Base-by-base conservation (phyloP, 371 early-diverging fungal species). In the Amoeboaphelidium protococcarum region DNA sequence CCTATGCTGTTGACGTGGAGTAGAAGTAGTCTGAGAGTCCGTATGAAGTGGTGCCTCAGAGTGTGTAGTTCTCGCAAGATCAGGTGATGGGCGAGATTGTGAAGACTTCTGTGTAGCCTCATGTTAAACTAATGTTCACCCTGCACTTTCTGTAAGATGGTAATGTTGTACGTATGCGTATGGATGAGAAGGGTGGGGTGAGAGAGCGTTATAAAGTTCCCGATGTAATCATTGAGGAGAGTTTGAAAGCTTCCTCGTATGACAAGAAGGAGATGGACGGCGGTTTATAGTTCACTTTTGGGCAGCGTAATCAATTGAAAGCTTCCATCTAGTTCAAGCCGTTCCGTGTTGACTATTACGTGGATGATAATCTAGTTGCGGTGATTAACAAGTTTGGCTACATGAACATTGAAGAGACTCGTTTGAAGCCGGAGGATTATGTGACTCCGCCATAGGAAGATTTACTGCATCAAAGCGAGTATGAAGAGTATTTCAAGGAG, bases 391-490 rank as follows among this genome's bases (percentile, higher is more conserved):
- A 78, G 23, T 71, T 74, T 19, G 82, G 80, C 0, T 68, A 80
- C 52, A 69, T 95, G 48, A 59, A 80, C 57, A 79, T 79, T 61
- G 95, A 91, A 59, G 78, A 80, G 44, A 60, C 74, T 27, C 68
- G 85, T 40, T 58, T 56, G 16, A 80, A 78, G 62, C n/a, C n/a
- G n/a, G 72, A 69, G 27, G 50, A 47, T 21, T 46, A 27, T 24
- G 61, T 60, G 3, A 59, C 65, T 0, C 60, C 61, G 49, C 55
- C 49, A 19, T 43, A 62, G 54, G 52, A 70, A 3, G 59, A 64
- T 21, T 54, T 64, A 42, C 56, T 3, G 26, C 22, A 16, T 45
- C 44, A 10, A 24, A 41, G 13, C 31, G 37, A 41, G n/a, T 19
- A 25, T 37, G 52, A 50, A 22, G 37, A 25, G 20, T 16, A 23